phyloP scores from a whole-genome alignment of 2,329 filamentous ascomycete species.

The Exophiala aquamarina region DNA sequence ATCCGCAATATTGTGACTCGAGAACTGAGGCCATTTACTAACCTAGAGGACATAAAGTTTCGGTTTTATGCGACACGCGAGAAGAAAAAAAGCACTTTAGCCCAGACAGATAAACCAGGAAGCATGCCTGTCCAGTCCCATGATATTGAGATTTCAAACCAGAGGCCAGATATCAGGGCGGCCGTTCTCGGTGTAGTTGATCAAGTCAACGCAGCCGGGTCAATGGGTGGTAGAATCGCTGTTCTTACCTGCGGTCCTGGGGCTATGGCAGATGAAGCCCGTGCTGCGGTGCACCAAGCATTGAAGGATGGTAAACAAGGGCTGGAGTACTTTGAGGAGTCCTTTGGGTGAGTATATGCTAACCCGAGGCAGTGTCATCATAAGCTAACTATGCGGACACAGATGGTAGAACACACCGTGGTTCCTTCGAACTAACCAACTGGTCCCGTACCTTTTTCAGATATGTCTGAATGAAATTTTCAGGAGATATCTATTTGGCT shows the following conservation, averaged over 20 bases:
- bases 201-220: constrained; percentile 30
- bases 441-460: too few relatives aligned
- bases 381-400: too few relatives aligned
- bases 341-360: constrained; percentile 44
- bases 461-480: too few relatives aligned
- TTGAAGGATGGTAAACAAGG: constrained; percentile 34
- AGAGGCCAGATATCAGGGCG: constrained; percentile 40
- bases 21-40: constrained; percentile 32
- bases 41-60: constrained; percentile 33
- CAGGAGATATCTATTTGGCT: too few relatives aligned
- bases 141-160: constrained; percentile 31
- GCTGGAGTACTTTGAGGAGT: constrained; percentile 50
- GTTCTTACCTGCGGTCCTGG: constrained; percentile 48
- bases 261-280: constrained; percentile 46
- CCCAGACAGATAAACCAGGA: not conserved
- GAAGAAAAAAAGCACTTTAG: constrained; percentile 35
- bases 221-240: constrained; percentile 32
- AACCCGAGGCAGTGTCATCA: too few relatives aligned
- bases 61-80: constrained; percentile 37
- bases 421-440: too few relatives aligned
- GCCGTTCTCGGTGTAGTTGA: constrained; percentile 36
- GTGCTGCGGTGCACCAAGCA: constrained; percentile 40
- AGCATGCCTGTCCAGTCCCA: not conserved
- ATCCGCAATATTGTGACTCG: constrained; percentile 30
- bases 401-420: too few relatives aligned